Conservation (phyloP, 495 filamentous ascomycete species). For the Neohortaea acidophila region DNA sequence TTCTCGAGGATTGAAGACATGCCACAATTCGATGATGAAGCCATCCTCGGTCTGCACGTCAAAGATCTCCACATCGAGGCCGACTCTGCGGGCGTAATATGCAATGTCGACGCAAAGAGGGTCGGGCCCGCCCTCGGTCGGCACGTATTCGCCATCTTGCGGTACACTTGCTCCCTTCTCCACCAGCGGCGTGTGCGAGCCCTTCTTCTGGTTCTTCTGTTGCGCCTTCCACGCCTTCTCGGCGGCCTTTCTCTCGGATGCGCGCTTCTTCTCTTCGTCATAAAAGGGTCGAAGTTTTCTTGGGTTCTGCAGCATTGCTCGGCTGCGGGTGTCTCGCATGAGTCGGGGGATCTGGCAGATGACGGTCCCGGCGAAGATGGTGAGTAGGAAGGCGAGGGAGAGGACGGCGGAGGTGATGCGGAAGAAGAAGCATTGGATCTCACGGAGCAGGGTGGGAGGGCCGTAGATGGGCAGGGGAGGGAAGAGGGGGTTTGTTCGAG, state of each 20-base stretch:
- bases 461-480: slow-evolving; percentile 76
- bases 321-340: slow-evolving; percentile 32
- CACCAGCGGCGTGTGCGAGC: slow-evolving; percentile 7
- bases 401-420: slow-evolving; percentile 53
- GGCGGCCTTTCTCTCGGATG: slow-evolving; percentile 39
- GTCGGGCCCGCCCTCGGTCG: slow-evolving; percentile 68
- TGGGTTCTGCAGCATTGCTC: slow-evolving; percentile 41
- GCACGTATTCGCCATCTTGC: slow-evolving; percentile 40
- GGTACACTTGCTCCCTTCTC: slow-evolving; percentile 22
- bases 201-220: slow-evolving; percentile 17
- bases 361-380: slow-evolving; percentile 59
- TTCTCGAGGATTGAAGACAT: slow-evolving; percentile 74
- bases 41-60: slow-evolving; percentile 89
- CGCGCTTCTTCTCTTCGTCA: slow-evolving; percentile 46
- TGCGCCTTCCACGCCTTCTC: slow-evolving; percentile 45
- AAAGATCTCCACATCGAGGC: slow-evolving; percentile 71
- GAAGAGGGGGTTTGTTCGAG: slow-evolving; percentile 68
- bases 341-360: slow-evolving; percentile 42
- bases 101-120: slow-evolving; percentile 59
- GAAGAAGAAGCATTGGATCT: slow-evolving; percentile 48
- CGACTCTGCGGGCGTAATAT: slow-evolving; percentile 81
- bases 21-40: slow-evolving; percentile 77
- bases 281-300: slow-evolving; percentile 49
- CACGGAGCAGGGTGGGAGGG: slow-evolving; percentile 46
- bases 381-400: slow-evolving; percentile 57